Conservation (phyloP, 192 early-diverging fungal genomes). For the Backusella psychrophila region DNA sequence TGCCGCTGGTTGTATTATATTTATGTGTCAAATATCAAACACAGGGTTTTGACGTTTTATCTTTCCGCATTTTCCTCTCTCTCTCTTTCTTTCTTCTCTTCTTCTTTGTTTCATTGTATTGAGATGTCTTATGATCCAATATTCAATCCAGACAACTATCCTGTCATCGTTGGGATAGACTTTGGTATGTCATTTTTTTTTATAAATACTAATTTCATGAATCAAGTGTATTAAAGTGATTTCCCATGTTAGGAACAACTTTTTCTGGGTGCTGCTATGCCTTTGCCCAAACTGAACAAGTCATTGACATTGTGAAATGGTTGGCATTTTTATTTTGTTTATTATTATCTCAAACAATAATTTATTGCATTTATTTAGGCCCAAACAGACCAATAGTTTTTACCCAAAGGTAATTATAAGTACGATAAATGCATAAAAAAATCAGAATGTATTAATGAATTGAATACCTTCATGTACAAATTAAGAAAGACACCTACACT, state of each 20-base stretch:
- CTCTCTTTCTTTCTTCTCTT: not conserved
- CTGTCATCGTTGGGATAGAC: not conserved
- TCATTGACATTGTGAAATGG: conserved; percentile 52
- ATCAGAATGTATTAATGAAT: not conserved
- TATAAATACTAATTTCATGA: not conserved
- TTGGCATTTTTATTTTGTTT: conserved; percentile 1
- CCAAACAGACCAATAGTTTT: conserved; percentile 22
- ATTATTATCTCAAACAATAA: conserved; percentile 9
- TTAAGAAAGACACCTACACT: conserved; percentile 38
- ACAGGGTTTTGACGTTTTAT: not conserved
- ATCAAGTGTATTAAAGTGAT: not conserved
- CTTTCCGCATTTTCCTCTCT: not conserved
- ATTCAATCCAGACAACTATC: not conserved
- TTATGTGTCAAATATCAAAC: not conserved
- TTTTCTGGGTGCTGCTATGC: conserved; percentile 52
- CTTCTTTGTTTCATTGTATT: not conserved
- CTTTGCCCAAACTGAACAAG: conserved; percentile 51
- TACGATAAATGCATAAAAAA: not conserved
- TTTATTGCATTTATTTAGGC: conserved; percentile 35
- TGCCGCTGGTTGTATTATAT: not conserved
- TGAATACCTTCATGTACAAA: not conserved
- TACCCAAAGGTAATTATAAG: conserved; percentile 26
- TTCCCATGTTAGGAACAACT: conserved; percentile 36
- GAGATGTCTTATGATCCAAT: not conserved
- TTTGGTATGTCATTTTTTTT: not conserved